Base-by-base conservation (phyloP, 2,329 filamentous ascomycete genomes). In the Scolecobasidium constrictum region DNA sequence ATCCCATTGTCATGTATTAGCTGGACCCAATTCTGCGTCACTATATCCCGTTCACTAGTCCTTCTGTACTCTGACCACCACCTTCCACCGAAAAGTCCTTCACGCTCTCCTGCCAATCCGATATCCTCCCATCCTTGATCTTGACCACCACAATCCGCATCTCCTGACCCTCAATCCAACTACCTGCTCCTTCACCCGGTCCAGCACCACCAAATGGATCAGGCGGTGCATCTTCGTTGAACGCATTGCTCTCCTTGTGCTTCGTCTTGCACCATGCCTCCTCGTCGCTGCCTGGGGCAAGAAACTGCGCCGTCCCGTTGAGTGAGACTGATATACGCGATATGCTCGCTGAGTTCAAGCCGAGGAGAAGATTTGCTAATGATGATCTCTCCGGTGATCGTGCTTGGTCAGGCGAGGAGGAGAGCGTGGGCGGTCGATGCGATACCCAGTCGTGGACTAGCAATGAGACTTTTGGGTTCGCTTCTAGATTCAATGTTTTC, bases 371-470 rank as follows among this genome's bases (percentile, higher is more conserved):
- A 19, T 78, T 78, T 5, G 90, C 87, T 13, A 96, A 74, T 47
- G 23, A 26, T 7, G 80, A 84, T 28, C 84, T 87, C 26, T 31
- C 26, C 26, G 26, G 26, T 7, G 9, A 9, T 12, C 79, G 74
- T 47, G 62, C 57, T 0, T 58, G 55, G 7, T 42, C 20, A 15
- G 68, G 73, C 33, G 48, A 73, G 67, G 35, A 72, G 69, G 64
- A 58, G 41, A 83, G 77, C 5, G 83, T 87, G 0, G 86, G 85
- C 1, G 90, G 88, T 2, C 92, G 81, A 61, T 94, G 86, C 2
- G 86, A 94, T 46, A 94, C 83, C 92, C 88, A 98, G 66, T 96
- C 92, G 65, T 98, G 92, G 5, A 96, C 92, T n/a, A 96, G 77
- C 11, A 96, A 72, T 3, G 86, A 93, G 48, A 98, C 87, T 50